A percentile compares a stretch with the other conserved stretches of the same genome.
Conservation (phyloP, 208 protist species). For the Trichomonas gallinae region DNA sequence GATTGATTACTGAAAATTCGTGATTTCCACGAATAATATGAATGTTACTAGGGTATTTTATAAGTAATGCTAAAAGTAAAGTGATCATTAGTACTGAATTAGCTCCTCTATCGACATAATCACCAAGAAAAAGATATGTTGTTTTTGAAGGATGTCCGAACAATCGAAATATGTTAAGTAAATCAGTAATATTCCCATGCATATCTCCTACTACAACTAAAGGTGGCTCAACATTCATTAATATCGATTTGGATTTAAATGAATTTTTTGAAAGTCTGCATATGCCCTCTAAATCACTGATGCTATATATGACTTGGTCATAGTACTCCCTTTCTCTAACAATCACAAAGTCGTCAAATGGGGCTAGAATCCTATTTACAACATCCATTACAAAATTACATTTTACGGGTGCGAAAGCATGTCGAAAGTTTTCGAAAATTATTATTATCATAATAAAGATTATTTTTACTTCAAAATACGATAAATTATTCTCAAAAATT, state of each 20-base stretch:
- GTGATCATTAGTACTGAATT: slow-evolving; percentile 67
- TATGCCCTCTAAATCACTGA: too few species aligned
- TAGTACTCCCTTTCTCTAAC: too few species aligned
- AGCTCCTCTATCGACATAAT: slow-evolving; percentile 30
- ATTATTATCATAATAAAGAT: too few species aligned
- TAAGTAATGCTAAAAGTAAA: slow-evolving; percentile 66
- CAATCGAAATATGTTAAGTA: background rate
- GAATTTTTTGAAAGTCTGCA: too few species aligned
- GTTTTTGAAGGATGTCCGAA: background rate
- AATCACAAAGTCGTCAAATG: too few species aligned
- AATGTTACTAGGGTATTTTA: slow-evolving; percentile 60
- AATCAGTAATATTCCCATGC: background rate
- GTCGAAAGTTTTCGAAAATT: too few species aligned
- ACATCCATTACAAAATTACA: too few species aligned
- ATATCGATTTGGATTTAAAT: background rate
- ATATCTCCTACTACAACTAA: background rate
- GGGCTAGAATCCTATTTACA: too few species aligned
- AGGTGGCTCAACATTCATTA: background rate
- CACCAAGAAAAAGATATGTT: slow-evolving; percentile 22
- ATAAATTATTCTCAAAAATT: too few species aligned
- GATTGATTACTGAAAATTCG: slow-evolving; percentile 70
- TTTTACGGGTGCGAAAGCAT: too few species aligned
- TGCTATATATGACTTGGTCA: too few species aligned
- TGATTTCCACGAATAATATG: slow-evolving; percentile 75
- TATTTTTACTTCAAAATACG: too few species aligned